phyloP scores from a whole-genome alignment of 2,329 filamentous ascomycete genomes.

The Alternaria tenuissima region DNA sequence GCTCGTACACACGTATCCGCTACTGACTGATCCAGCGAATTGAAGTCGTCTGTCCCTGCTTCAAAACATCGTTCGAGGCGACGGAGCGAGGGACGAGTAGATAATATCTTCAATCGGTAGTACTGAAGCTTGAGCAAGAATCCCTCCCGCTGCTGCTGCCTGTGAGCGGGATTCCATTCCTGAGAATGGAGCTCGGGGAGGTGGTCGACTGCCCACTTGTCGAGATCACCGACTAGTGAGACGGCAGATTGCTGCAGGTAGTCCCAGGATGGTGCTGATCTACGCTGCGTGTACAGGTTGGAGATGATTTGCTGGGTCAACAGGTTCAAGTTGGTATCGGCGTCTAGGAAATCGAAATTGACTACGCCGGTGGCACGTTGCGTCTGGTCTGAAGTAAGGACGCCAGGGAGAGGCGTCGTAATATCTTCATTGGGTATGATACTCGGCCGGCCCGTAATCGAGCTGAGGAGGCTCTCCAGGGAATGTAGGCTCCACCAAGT shows the following conservation, averaged over 20 bases:
- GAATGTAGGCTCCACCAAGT: conserved; percentile 50
- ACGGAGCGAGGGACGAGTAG: conserved; percentile 48
- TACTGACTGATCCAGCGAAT: conserved; percentile 36
- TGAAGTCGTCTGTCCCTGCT: conserved; percentile 34
- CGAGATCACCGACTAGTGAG: conserved; percentile 34
- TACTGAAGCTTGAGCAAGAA: conserved; percentile 37
- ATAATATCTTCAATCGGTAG: conserved; percentile 42
- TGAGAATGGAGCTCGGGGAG: conserved; percentile 4
- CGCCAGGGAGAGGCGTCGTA: conserved; percentile 33
- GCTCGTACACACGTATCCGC: conserved; percentile 44
- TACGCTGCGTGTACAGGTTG: conserved; percentile 41
- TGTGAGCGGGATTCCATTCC: neutral
- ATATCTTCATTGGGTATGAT: conserved; percentile 39
- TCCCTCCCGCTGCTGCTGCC: conserved; percentile 9
- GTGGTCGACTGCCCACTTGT: conserved; percentile 35
- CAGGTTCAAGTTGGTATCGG: conserved; percentile 6
- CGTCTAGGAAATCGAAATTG: conserved; percentile 10
- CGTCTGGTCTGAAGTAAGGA: neutral
- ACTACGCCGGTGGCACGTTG: neutral
- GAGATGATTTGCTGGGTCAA: conserved; percentile 20
- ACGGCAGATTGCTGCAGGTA: conserved; percentile 37
- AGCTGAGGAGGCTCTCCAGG: conserved; percentile 43
- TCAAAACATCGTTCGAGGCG: conserved; percentile 39
- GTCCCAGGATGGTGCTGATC: conserved; percentile 40
- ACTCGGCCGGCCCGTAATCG: conserved; percentile 49